These are phyloP conservation scores for Corynascus novoguineensis DNA, from an alignment of 495 filamentous ascomycete genomes.

Conservation along the genomic window DNA sequence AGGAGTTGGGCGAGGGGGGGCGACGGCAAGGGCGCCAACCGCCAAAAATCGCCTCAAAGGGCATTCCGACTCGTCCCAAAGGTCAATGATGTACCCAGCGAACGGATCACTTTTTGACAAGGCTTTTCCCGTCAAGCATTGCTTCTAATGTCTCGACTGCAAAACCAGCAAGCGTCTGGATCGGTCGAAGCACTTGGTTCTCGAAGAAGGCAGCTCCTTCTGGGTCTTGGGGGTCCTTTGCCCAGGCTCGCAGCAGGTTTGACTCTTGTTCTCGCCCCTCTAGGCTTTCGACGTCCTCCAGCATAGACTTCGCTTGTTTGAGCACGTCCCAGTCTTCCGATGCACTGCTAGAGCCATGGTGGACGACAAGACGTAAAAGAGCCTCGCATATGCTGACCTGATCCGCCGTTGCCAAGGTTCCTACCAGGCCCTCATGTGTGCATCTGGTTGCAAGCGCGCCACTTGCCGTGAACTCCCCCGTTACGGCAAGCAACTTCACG, in stretches of 20 bases:
- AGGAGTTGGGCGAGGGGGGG: conserved; percentile 30
- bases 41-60: not conserved
- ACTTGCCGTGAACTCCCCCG: conserved; percentile 20
- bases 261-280: conserved; percentile 34
- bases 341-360: conserved; percentile 28
- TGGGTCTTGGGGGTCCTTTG: conserved; percentile 28
- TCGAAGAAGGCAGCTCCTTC: conserved; percentile 35
- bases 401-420: conserved; percentile 29
- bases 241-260: conserved; percentile 32
- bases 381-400: conserved; percentile 40
- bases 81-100: not conserved
- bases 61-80: not conserved
- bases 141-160: conserved; percentile 33
- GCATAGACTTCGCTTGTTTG: conserved; percentile 30
- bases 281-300: conserved; percentile 36
- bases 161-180: conserved; percentile 32
- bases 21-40: not conserved
- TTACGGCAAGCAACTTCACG: conserved; percentile 35
- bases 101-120: conserved; percentile 2
- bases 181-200: conserved; percentile 30
- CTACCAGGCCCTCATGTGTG: conserved; percentile 23
- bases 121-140: conserved; percentile 22
- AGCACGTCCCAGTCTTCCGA: conserved; percentile 34
- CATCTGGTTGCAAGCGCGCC: conserved; percentile 17
- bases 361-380: conserved; percentile 31